Conservation (phyloP, 2,329 filamentous ascomycete species). For the Apiospora malaysiana region DNA sequence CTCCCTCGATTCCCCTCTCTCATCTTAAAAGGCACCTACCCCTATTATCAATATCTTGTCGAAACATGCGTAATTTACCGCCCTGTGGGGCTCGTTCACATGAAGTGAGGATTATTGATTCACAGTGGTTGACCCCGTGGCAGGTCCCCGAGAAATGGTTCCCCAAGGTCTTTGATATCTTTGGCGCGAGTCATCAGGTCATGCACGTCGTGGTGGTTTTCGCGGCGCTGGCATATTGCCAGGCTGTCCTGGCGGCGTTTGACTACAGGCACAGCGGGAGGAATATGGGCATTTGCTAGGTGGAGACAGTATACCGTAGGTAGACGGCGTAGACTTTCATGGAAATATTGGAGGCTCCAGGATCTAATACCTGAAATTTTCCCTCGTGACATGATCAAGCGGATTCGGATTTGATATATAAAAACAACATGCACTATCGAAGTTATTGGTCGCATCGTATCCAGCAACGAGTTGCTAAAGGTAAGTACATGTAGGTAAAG, state of each 20-base stretch:
- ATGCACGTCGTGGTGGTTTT: constrained; percentile 54
- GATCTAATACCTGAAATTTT: too few relatives aligned
- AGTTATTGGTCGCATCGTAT: not conserved
- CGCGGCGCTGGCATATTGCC: constrained; percentile 45
- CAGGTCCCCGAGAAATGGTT: constrained; percentile 52
- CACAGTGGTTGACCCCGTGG: not conserved
- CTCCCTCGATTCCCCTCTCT: not conserved
- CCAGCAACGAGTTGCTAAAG: not conserved
- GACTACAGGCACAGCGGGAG: constrained; percentile 20
- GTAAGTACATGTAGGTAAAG: too few relatives aligned
- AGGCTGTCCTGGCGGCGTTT: constrained; percentile 38
- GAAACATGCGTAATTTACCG: not conserved
- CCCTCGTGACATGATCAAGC: too few relatives aligned
- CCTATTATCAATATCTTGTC: too few relatives aligned
- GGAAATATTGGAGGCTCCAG: not conserved
- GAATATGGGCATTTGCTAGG: not conserved
- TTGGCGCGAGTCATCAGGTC: constrained; percentile 54
- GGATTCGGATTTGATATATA: too few relatives aligned
- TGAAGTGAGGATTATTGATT: not conserved
- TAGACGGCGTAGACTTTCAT: not conserved
- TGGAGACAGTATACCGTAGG: not conserved
- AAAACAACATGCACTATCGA: too few relatives aligned
- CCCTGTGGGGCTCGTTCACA: not conserved
- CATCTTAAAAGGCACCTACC: too few relatives aligned
- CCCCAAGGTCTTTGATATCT: constrained; percentile 50